phyloP scores from a whole-genome alignment of 2,329 filamentous ascomycete genomes.

The Trichothecium sympodiale region DNA sequence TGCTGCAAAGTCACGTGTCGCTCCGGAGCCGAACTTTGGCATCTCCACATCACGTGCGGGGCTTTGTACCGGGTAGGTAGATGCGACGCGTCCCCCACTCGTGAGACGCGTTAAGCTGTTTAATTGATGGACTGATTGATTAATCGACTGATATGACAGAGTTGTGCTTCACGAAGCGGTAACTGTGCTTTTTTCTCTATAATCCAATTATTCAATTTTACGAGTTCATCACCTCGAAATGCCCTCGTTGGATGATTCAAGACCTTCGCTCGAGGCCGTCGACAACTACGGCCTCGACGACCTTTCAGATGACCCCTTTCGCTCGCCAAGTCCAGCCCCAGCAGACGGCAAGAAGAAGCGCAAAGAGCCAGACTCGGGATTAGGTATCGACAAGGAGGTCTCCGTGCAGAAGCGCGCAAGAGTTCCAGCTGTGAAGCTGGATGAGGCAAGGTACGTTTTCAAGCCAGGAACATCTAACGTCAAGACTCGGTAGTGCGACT shows the following conservation, averaged over 20 bases:
- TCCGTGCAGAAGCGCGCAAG: slow-evolving; percentile 66
- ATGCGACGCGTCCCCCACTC: slow-evolving; percentile 3
- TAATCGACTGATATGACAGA: no score
- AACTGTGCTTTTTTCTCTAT: no score
- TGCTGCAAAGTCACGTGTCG: slow-evolving; percentile 2
- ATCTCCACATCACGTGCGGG: slow-evolving; percentile 1
- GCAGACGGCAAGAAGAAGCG: slow-evolving; percentile 33
- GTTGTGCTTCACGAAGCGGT: no score
- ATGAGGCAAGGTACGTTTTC: slow-evolving; percentile 55
- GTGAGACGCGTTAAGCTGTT: slow-evolving; percentile 5
- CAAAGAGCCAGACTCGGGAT: slow-evolving; percentile 32
- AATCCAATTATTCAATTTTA: no score
- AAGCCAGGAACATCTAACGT: no score
- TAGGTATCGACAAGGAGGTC: slow-evolving; percentile 82
- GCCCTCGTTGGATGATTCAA: neutral
- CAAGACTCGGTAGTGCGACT: no score
- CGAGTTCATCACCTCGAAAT: neutral
- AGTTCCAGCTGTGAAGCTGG: slow-evolving; percentile 69
- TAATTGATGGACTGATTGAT: no score
- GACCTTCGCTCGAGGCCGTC: slow-evolving; percentile 45
- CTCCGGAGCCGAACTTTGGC: no score
- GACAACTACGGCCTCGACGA: slow-evolving; percentile 65
- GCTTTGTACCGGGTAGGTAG: neutral
- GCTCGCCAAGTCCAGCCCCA: slow-evolving; percentile 31
- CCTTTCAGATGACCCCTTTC: slow-evolving; percentile 34